Percentiles rank a stretch among this genome's conserved stretches.
Evolutionary conservation across 129 eudicot species (phyloP).

Genomic region (Tanacetum coccineum): DNA sequence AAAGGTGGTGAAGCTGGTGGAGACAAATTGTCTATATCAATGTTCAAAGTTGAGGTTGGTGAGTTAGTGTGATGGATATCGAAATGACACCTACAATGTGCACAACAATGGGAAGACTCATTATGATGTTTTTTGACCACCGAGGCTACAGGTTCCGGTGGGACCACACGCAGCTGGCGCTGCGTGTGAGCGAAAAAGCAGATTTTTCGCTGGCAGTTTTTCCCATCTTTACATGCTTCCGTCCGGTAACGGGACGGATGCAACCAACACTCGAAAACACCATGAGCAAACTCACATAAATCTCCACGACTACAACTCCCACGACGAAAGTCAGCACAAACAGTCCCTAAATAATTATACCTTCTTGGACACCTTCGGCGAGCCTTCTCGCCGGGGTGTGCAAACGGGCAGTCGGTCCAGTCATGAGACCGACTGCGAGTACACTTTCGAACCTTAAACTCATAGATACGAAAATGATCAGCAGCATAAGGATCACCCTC

Average conservation of each 20-base stretch:
- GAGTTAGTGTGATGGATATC: slow-evolving; percentile 24
- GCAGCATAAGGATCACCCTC: slow-evolving; percentile 30
- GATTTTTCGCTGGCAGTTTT: slow-evolving; percentile 33
- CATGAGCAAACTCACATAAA: slow-evolving; percentile 44
- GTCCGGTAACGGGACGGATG: slow-evolving; percentile 41
- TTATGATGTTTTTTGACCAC: slow-evolving; percentile 1
- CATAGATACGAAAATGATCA: slow-evolving; percentile 39
- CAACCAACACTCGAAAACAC: slow-evolving; percentile 44
- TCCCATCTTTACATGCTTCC: slow-evolving; percentile 42
- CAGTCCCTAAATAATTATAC: slow-evolving; percentile 33
- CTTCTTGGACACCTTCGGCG: slow-evolving; percentile 38
- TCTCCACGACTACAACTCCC: slow-evolving; percentile 40
- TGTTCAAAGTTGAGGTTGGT: slow-evolving; percentile 27
- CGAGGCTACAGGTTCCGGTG: slow-evolving; percentile 5
- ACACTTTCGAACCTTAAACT: slow-evolving; percentile 42
- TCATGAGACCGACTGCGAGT: slow-evolving; percentile 37
- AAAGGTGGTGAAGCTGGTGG: slow-evolving; percentile 48
- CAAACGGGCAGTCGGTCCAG: slow-evolving; percentile 42
- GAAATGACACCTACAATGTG: slow-evolving; percentile 27
- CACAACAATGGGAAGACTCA: slow-evolving; percentile 23
- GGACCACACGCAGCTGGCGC: slow-evolving; percentile 31
- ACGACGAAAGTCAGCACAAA: slow-evolving; percentile 39
- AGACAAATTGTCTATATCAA: slow-evolving; percentile 36
- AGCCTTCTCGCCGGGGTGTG: slow-evolving; percentile 42
- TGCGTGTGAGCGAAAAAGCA: slow-evolving; percentile 47